Evolutionary conservation across 495 filamentous ascomycete species (phyloP).

Genomic region (Hypoxylon rickii): DNA sequence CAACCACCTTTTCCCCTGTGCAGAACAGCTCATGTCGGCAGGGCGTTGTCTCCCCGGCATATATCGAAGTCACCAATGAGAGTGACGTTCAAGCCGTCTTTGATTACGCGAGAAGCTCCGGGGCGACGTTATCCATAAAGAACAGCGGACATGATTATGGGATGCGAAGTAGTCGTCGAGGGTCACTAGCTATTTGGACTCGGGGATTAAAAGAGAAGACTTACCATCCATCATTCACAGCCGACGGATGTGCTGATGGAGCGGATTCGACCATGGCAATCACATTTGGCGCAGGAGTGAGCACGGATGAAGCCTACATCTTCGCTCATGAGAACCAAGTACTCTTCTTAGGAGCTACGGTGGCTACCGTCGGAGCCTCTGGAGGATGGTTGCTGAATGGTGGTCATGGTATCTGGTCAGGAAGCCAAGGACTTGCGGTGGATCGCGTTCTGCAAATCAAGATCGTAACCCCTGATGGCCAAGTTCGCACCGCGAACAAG

Average conservation of each 20-base stretch:
- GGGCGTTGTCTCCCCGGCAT: neutral
- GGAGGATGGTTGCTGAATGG: constrained; percentile 59
- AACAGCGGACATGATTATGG: neutral
- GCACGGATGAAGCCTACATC: neutral
- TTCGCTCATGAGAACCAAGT: neutral
- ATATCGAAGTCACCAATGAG: neutral
- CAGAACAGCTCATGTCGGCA: neutral
- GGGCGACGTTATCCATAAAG: neutral
- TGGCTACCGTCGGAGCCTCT: neutral
- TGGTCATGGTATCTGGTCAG: constrained; percentile 55
- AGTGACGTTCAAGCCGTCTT: neutral
- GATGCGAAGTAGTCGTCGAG: neutral
- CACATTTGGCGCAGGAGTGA: neutral
- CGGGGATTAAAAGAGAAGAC: neutral
- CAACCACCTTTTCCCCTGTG: neutral
- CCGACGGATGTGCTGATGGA: neutral
- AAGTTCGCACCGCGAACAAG: constrained; percentile 47
- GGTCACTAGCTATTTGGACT: neutral
- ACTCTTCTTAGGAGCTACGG: neutral
- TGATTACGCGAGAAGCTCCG: neutral
- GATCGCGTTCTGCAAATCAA: constrained; percentile 48
- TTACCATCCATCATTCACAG: neutral
- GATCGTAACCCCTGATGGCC: constrained; percentile 54
- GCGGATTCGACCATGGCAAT: neutral
- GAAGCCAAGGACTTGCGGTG: constrained; percentile 49